A percentile compares a stretch with the other conserved stretches of the same genome.
These are phyloP conservation scores for Fusarium phyllophilum DNA, from an alignment of 2,329 filamentous ascomycete genomes.

Conservation along the genomic window DNA sequence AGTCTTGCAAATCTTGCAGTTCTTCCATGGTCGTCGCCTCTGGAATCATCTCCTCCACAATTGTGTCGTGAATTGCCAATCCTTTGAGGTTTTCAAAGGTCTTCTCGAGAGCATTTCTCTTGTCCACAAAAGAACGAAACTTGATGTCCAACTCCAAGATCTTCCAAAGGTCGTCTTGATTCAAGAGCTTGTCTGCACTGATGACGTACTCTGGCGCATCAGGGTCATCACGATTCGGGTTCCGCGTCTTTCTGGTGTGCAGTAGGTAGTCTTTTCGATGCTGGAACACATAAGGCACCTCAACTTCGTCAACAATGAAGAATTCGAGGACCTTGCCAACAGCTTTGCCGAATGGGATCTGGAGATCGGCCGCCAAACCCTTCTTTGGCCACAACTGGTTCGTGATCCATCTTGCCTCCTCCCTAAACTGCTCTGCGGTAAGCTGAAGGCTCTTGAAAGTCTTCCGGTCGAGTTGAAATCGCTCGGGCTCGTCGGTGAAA, in stretches of 20 bases:
- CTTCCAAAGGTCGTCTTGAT: constrained; percentile 93
- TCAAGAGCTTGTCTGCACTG: constrained; percentile 86
- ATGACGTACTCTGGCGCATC: constrained; percentile 79
- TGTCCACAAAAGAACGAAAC: constrained; percentile 91
- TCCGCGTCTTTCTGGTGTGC: constrained; percentile 77
- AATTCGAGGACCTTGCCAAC: constrained; percentile 94
- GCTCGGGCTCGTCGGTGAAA: constrained; percentile 88
- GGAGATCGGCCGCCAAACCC: constrained; percentile 74
- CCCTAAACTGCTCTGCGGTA: constrained; percentile 84
- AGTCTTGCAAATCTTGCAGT: constrained; percentile 95
- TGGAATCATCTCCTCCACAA: constrained; percentile 84
- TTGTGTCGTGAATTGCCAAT: constrained; percentile 72
- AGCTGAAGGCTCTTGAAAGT: constrained; percentile 86
- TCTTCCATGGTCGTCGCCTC: constrained; percentile 90
- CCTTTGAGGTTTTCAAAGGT: constrained; percentile 78
- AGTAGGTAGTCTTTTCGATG: constrained; percentile 98
- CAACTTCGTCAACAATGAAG: constrained; percentile 92
- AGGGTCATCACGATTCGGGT: constrained; percentile 71
- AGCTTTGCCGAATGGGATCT: constrained; percentile 85
- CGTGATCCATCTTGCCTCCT: constrained; percentile 93
- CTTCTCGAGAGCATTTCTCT: constrained; percentile 85
- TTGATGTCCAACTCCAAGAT: constrained; percentile 95
- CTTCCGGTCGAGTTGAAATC: constrained; percentile 91
- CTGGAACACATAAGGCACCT: constrained; percentile 97
- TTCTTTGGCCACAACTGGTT: constrained; percentile 92